Base-by-base conservation (phyloP, 108 stramenopile genomes). In the Pseudonitzschia multiseries region DNA sequence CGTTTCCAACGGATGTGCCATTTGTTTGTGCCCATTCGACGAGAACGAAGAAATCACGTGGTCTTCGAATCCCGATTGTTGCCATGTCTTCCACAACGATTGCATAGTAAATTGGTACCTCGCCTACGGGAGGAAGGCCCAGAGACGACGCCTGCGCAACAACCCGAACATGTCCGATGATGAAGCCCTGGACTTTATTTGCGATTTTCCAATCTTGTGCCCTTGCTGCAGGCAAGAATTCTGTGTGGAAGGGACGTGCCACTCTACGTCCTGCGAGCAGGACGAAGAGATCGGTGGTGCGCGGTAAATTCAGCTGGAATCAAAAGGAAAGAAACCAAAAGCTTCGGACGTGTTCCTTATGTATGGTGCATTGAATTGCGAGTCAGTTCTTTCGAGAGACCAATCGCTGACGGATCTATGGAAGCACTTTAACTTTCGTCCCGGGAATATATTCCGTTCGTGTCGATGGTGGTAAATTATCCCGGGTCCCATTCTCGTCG, bases 211-310 rank as follows among this genome's bases (percentile, higher is more conserved):
- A 27, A 83, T 86, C 46, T 36, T 72, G 17, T 90, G 89, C 54
- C 89, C 89, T 27, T 87, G 87, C 48, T 90, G 89, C 61, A 74
- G 89, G 21, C 85, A 83, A 53, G 46, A 80, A 12, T 90, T 87
- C 63, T 71, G 69, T 66, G 2, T 48, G 9, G 1, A 48, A 10
- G 46, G 9, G 18, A 48, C 46, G 36, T 36, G 36, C 36, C 6
- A 2, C 36, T 36, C 36, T n/a, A n/a, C n/a, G 6, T 6, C 36
- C 36, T 2, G 4, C 36, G 36, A 36, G 36, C 36, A 6, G 36
- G 36, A 36, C 36, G 36, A 36, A 36, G 36, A 36, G 36, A 36
- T 36, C 36, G 36, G 36, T 36, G 36, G 36, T 36, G 36, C 36
- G 36, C 36, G 36, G 36, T 36, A 36, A 5, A 36, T 36, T 36